phyloP scores from a whole-genome alignment of 192 early-diverging fungal species.

The Funneliformis geosporum region DNA sequence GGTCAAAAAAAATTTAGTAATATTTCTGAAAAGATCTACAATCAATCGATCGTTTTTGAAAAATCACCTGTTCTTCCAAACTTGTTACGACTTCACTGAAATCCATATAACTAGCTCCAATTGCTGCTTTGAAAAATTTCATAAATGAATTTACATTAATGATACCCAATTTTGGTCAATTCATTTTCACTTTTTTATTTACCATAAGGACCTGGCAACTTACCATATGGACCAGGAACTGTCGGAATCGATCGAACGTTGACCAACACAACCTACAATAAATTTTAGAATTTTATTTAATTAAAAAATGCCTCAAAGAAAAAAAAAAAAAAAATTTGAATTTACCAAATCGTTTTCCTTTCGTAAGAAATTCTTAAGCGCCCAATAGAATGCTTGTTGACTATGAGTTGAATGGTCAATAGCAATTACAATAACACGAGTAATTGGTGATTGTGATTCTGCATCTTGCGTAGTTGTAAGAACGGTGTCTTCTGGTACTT shows the following conservation, averaged over 20 bases:
- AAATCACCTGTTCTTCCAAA: slow-evolving; percentile 39
- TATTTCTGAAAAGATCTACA: too few relatives aligned
- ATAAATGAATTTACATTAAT: background rate
- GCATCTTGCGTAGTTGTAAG: slow-evolving; percentile 8
- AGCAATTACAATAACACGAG: slow-evolving; percentile 37
- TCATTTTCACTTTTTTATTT: background rate
- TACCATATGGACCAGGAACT: slow-evolving; percentile 39
- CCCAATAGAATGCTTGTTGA: slow-evolving; percentile 44
- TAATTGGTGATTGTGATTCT: slow-evolving; percentile 20
- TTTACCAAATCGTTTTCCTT: slow-evolving; percentile 37
- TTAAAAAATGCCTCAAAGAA: background rate
- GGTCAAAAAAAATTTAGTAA: too few relatives aligned
- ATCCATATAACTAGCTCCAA: slow-evolving; percentile 36
- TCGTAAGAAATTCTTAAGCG: slow-evolving; percentile 41
- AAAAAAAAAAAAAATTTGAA: background rate
- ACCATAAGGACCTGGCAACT: slow-evolving; percentile 35
- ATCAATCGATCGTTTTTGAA: background rate
- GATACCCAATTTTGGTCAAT: too few relatives aligned
- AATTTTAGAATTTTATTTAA: background rate
- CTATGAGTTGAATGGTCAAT: slow-evolving; percentile 35
- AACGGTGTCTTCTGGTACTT: background rate
- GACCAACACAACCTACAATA: slow-evolving; percentile 37
- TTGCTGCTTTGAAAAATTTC: slow-evolving; percentile 2
- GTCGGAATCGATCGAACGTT: slow-evolving; percentile 41
- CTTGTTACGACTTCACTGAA: slow-evolving; percentile 36